These are phyloP conservation scores for Leishmania aethiopica DNA, from an alignment of 208 protist genomes.

Conservation along the genomic window DNA sequence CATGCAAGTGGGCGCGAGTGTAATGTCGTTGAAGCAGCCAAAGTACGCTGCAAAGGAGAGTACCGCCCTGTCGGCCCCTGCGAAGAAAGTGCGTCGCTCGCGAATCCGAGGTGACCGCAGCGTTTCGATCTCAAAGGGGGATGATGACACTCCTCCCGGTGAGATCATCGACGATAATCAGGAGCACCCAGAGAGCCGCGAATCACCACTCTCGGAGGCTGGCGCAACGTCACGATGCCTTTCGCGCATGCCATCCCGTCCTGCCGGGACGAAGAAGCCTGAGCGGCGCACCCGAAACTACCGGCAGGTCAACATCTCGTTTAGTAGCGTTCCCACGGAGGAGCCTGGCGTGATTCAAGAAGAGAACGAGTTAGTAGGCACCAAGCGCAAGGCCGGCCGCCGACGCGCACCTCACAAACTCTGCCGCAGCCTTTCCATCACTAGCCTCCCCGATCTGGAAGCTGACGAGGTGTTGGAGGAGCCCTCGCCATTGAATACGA, in stretches of 20 bases:
- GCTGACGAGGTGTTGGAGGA: conserved; percentile 28
- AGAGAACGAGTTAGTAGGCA: neutral
- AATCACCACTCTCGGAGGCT: neutral
- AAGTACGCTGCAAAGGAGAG: conserved; percentile 38
- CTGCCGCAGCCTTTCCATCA: conserved; percentile 28
- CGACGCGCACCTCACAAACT: conserved; percentile 16
- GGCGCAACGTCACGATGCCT: conserved; percentile 2
- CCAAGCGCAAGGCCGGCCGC: conserved; percentile 14
- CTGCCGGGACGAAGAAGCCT: neutral
- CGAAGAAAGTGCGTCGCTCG: conserved; percentile 28
- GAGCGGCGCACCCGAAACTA: conserved; percentile 20
- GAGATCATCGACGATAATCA: conserved; percentile 39
- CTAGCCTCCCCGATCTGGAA: conserved; percentile 28
- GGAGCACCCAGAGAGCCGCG: conserved; percentile 8
- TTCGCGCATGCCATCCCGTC: conserved; percentile 14
- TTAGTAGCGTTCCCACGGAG: conserved; percentile 24
- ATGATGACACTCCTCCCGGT: conserved; percentile 19
- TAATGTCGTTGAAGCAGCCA: conserved; percentile 19
- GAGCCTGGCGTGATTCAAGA: conserved; percentile 28
- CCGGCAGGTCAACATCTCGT: conserved; percentile 28
- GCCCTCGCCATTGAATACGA: conserved; percentile 1
- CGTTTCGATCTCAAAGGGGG: conserved; percentile 41
- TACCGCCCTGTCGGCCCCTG: conserved; percentile 29
- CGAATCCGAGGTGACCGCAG: conserved; percentile 17
- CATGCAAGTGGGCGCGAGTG: conserved; percentile 13